A percentile compares a stretch with the other conserved stretches of the same genome.
These are phyloP conservation scores for Rubus idaeus DNA, from an alignment of 306 rosid genomes.

Conservation along the genomic window DNA sequence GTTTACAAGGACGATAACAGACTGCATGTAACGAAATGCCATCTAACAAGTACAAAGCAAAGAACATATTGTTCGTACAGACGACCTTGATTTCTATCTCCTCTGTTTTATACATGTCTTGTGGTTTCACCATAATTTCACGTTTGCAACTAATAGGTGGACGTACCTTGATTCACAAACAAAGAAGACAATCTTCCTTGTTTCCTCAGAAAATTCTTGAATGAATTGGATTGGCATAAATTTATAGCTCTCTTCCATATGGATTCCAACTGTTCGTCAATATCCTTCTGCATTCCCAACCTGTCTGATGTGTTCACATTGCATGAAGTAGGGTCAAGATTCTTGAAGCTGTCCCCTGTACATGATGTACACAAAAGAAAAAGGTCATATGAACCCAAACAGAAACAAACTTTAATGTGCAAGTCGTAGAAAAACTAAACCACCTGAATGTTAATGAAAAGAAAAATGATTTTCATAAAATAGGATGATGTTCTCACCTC, in stretches of 20 bases:
- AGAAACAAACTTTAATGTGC: slow-evolving; percentile 23
- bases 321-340: slow-evolving; percentile 33
- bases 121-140: neutral
- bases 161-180: slow-evolving; percentile 46
- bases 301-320: slow-evolving; percentile 32
- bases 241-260: slow-evolving; percentile 73
- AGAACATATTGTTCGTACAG: neutral
- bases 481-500: slow-evolving; percentile 28
- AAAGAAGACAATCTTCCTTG: slow-evolving; percentile 73
- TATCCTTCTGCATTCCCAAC: slow-evolving; percentile 48
- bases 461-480: neutral
- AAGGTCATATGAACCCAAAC: slow-evolving; percentile 24
- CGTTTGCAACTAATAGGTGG: neutral
- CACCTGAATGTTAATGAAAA: neutral
- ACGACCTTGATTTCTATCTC: neutral
- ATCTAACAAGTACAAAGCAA: neutral
- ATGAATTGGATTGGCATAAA: slow-evolving; percentile 56
- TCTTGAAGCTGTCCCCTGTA: slow-evolving; percentile 42
- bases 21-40: neutral
- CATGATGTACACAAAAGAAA: slow-evolving; percentile 29
- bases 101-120: neutral
- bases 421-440: slow-evolving; percentile 4
- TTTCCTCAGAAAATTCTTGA: slow-evolving; percentile 67
- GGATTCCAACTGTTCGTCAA: slow-evolving; percentile 57
- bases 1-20: neutral